Base-by-base conservation (phyloP, 1,139 yeast genomes). In the Scheffersomyces lignicola region DNA sequence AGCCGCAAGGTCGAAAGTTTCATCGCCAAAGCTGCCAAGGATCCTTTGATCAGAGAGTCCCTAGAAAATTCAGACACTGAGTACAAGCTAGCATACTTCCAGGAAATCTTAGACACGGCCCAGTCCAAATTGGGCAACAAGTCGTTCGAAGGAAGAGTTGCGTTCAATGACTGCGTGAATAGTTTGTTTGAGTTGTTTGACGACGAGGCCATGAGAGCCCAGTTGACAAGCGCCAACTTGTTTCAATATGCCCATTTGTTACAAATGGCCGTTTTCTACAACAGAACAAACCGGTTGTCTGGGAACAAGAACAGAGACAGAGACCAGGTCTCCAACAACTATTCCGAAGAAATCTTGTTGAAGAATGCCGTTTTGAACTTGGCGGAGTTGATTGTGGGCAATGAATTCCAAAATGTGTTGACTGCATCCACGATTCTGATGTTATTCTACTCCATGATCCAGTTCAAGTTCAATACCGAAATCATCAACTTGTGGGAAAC, bases 401-500 rank as follows among this genome's bases (percentile, higher is more conserved):
- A 71, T 9, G 67, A 63, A 34, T 51, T 67, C 32, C 54, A 56
- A 38, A 31, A 47, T 11, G 49, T 56, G 13, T 45, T 65, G 29
- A 43, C 48, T 23, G 44, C 48, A 14, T 45, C 45, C 12, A 45
- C 51, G 13, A 42, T 62, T 28, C 48, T 47, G 36, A 45, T 41
- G 24, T 53, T 56, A 32, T 52, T 59, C 43, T 60, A 48, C 42
- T 58, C 65, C 38, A 62, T 65, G 69, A 52, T 48, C 24, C 74
- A 68, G 45, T 67, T 56, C 45, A 57, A 54, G 37, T 53, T 62
- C 36, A 49, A 58, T 36, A 48, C 58, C 7, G 73, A 69, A 42
- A 54, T 65, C 49, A 51, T 69, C 31, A 58, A 55, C 38, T 51
- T 63, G 36, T 70, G 76, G 76, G 76, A 70, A 49, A 46, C 49